Conservation (phyloP, 495 filamentous ascomycete species). For the Tuber brumale region DNA sequence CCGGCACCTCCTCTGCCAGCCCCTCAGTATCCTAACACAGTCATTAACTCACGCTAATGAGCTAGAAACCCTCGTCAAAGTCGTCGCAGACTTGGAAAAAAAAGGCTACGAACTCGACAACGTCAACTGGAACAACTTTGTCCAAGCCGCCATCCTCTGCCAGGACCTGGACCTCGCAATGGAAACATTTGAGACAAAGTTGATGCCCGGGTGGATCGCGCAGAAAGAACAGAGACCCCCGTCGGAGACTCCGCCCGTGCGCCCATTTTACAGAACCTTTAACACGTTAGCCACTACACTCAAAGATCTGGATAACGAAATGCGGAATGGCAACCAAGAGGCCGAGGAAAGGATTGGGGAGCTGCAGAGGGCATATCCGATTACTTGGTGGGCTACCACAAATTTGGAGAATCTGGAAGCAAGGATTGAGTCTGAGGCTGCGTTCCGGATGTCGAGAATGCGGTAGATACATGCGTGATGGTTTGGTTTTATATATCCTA, state of each 20-base stretch:
- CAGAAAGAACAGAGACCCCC: slow-evolving; percentile 16
- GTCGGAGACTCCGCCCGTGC: slow-evolving; percentile 20
- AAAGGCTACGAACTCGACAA: slow-evolving; percentile 40
- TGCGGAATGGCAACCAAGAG: slow-evolving; percentile 23
- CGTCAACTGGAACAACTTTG: slow-evolving; percentile 40
- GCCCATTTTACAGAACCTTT: slow-evolving; percentile 38
- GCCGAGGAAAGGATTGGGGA: slow-evolving; percentile 19
- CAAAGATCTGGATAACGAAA: slow-evolving; percentile 17
- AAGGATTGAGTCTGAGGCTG: slow-evolving; percentile 36
- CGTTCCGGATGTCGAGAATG: slow-evolving; percentile 8
- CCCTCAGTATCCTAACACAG: slow-evolving; percentile 34
- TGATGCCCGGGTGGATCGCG: slow-evolving; percentile 34
- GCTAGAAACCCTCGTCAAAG: slow-evolving; percentile 15
- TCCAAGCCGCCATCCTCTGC: slow-evolving; percentile 29
- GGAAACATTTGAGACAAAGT: slow-evolving; percentile 30
- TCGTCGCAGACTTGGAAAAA: slow-evolving; percentile 19
- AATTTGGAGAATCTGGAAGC: slow-evolving; percentile 28
- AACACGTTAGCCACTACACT: slow-evolving; percentile 29
- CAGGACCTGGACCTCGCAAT: slow-evolving; percentile 28
- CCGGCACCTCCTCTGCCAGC: slow-evolving; percentile 24
- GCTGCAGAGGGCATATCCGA: slow-evolving; percentile 28
- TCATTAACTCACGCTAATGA: slow-evolving; percentile 23
- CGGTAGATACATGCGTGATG: not conserved
- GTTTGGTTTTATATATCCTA: not conserved
- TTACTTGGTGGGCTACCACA: slow-evolving; percentile 30